Evolutionary conservation across 129 eudicot species (phyloP).

Genomic region (Heracleum sosnowskyi): DNA sequence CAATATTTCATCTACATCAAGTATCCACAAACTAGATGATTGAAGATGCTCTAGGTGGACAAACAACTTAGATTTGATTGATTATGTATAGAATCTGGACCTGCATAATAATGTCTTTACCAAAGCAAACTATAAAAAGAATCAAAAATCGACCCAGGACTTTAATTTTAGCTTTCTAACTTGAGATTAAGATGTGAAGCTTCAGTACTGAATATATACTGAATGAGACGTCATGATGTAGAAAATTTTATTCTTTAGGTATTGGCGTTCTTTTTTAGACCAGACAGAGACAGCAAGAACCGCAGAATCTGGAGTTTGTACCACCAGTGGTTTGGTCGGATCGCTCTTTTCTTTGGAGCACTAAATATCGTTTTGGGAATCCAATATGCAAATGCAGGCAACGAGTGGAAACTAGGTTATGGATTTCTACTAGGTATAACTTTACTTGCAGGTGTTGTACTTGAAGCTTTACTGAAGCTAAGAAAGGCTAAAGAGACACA

Average conservation of each 20-base stretch:
- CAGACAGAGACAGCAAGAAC: constrained; percentile 64
- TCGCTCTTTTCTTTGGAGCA: constrained; percentile 68
- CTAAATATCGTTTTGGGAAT: constrained; percentile 70
- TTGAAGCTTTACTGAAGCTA: constrained; percentile 53
- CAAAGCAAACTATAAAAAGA: too few relatives aligned
- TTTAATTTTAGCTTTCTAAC: neutral
- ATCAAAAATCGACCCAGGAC: neutral
- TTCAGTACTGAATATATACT: too few relatives aligned
- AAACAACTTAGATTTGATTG: constrained; percentile 1
- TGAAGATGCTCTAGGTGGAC: neutral
- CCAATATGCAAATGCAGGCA: constrained; percentile 61
- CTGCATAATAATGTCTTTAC: neutral
- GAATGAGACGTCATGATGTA: neutral
- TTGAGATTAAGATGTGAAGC: neutral
- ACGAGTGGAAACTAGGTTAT: constrained; percentile 74
- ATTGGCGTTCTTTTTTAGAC: constrained; percentile 65
- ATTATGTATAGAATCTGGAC: neutral
- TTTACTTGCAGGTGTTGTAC: constrained; percentile 38
- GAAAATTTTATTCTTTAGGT: constrained; percentile 32
- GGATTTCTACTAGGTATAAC: constrained; percentile 58
- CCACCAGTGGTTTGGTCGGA: constrained; percentile 67
- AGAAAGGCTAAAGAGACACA: constrained; percentile 35
- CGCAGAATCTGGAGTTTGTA: constrained; percentile 78
- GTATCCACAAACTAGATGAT: constrained; percentile 4
- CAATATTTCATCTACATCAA: neutral